phyloP scores from a whole-genome alignment of 352 stramenopile species.

The Globisporangium orthogonon region DNA sequence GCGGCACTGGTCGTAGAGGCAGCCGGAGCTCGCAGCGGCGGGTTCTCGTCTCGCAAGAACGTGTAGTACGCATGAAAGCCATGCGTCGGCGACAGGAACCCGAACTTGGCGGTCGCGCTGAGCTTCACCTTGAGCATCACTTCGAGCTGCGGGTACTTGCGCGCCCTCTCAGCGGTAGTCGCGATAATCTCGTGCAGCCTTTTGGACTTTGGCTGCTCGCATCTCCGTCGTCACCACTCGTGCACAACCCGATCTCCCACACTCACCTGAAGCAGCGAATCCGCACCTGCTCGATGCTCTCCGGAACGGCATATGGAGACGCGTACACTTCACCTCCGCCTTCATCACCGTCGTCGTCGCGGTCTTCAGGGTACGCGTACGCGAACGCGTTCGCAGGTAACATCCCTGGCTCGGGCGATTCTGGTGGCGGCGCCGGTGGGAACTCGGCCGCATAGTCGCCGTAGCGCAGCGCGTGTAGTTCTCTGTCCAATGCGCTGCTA shows the following conservation, averaged over 20 bases:
- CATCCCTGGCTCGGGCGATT: not conserved
- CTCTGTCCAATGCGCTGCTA: not conserved
- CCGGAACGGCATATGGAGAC: conserved; percentile 21
- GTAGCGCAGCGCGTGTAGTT: conserved; percentile 40
- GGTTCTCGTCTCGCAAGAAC: conserved; percentile 36
- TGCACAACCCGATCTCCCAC: not conserved
- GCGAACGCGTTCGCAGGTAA: conserved; percentile 29
- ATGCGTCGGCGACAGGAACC: conserved; percentile 26
- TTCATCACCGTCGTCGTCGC: conserved; percentile 11
- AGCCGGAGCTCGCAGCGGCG: not conserved
- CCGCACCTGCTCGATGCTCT: conserved; percentile 15
- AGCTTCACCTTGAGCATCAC: conserved; percentile 47
- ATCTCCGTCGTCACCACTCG: too few relatives aligned
- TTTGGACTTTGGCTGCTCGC: conserved; percentile 29
- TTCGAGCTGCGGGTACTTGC: conserved; percentile 30
- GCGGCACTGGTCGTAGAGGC: not conserved
- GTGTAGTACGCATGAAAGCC: conserved; percentile 37
- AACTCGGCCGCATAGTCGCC: conserved; percentile 41
- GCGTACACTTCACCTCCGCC: conserved; percentile 21
- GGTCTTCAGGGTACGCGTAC: conserved; percentile 34
- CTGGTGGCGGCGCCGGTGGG: conserved; percentile 11
- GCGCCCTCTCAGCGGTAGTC: conserved; percentile 38
- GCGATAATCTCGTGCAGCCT: conserved; percentile 35
- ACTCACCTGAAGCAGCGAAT: not conserved
- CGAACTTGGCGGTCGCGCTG: conserved; percentile 24